Conservation (phyloP, 495 filamentous ascomycete genomes). For the Podospora tetraspora region DNA sequence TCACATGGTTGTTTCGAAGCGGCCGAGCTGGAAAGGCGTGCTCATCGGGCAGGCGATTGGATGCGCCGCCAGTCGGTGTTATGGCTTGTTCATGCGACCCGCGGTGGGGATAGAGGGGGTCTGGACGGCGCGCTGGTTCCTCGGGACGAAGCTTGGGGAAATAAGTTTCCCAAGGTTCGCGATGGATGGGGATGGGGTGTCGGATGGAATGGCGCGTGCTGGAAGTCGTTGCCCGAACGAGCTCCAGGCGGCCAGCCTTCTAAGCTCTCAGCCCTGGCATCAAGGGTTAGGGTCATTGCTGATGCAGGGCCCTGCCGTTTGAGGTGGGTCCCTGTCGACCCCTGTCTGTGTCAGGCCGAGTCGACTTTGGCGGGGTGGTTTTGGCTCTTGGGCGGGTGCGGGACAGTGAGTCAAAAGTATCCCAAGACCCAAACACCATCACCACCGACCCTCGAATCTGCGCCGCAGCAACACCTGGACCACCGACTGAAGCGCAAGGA, state of each 20-base stretch:
- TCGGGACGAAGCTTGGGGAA: neutral
- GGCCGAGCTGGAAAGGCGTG: neutral
- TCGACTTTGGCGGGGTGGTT: conserved; percentile 2
- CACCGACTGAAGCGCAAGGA: neutral
- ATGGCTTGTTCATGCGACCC: neutral
- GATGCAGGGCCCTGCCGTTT: conserved; percentile 2
- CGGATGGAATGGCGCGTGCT: conserved; percentile 1
- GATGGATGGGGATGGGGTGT: neutral
- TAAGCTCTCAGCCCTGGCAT: neutral
- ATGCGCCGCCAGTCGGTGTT: neutral
- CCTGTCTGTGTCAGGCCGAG: conserved; percentile 4
- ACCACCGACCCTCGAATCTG: neutral
- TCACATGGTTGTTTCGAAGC: conserved; percentile 13
- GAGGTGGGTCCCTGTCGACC: neutral
- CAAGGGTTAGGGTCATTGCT: conserved; percentile 2
- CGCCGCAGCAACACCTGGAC: neutral
- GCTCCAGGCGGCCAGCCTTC: neutral
- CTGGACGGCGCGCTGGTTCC: neutral
- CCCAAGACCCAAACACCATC: neutral
- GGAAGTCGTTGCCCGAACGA: neutral
- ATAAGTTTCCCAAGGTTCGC: neutral
- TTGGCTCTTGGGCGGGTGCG: neutral
- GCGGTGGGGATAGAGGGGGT: neutral
- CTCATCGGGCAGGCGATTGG: neutral
- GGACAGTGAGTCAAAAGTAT: conserved; percentile 11